A percentile compares a stretch with the other conserved stretches of the same genome.
Conservation (phyloP, 2,329 filamentous ascomycete species). For the Beauveria australis region DNA sequence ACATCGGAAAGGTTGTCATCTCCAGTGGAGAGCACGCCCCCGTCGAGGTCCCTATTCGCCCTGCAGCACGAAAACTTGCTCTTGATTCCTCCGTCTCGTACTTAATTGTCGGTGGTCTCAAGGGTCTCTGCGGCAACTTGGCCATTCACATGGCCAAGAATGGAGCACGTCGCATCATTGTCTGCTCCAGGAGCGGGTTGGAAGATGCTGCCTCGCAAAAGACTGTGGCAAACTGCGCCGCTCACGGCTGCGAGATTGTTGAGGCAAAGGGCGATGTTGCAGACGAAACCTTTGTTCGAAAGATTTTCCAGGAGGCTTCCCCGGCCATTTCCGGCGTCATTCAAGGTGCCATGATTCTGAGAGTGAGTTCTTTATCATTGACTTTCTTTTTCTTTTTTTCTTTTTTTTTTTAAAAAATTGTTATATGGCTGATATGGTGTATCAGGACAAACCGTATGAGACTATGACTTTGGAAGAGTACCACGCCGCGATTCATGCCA, state of each 20-base stretch:
- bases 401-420: too few species aligned
- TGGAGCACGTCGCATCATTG: slow-evolving; percentile 20
- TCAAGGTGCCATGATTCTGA: slow-evolving; percentile 28
- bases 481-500: slow-evolving; percentile 17
- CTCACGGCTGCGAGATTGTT: slow-evolving; percentile 14
- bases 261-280: slow-evolving; percentile 22
- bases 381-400: neutral
- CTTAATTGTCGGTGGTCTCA: slow-evolving; percentile 22
- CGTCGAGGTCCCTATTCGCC: neutral
- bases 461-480: slow-evolving; percentile 26
- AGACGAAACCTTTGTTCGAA: slow-evolving; percentile 17
- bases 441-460: slow-evolving; percentile 1
- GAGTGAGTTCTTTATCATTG: neutral
- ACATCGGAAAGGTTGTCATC: slow-evolving; percentile 30
- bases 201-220: slow-evolving; percentile 10
- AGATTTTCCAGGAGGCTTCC: slow-evolving; percentile 2
- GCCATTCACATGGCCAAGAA: slow-evolving; percentile 20
- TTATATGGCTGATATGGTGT: neutral
- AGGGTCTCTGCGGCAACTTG: slow-evolving; percentile 20
- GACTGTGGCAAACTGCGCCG: slow-evolving; percentile 15
- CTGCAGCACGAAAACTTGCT: neutral
- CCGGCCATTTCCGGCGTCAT: slow-evolving; percentile 27
- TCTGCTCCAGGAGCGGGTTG: slow-evolving; percentile 19
- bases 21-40: neutral
- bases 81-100: slow-evolving; percentile 14